Conservation (phyloP, 2,329 filamentous ascomycete genomes). For the Aspergillus flavus region DNA sequence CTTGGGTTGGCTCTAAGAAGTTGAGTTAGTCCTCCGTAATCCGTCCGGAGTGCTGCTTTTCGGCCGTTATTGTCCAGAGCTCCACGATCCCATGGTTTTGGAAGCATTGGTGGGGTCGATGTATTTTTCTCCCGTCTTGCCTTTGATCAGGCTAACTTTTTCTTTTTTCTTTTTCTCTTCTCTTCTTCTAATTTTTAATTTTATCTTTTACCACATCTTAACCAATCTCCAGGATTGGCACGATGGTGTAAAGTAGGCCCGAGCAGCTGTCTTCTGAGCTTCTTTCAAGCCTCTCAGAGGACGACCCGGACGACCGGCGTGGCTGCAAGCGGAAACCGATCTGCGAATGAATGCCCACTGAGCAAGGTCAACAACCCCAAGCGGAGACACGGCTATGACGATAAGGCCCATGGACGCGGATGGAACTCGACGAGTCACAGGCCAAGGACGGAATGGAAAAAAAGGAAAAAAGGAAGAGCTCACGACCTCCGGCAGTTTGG, state of each 20-base stretch:
- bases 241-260: background rate
- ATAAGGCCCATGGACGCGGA: constrained; percentile 26
- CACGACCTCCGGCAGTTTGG: constrained; percentile 8
- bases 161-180: constrained; percentile 10
- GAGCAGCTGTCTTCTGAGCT: background rate
- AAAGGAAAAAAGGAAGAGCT: constrained; percentile 9
- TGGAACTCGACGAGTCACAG: constrained; percentile 35
- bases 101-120: constrained; percentile 1
- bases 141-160: constrained; percentile 1
- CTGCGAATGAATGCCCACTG: constrained; percentile 23
- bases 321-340: constrained; percentile 26
- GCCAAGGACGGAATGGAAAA: constrained; percentile 19
- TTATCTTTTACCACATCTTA: background rate
- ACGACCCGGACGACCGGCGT: constrained; percentile 22
- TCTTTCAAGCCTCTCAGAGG: constrained; percentile 3
- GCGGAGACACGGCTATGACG: constrained; percentile 26
- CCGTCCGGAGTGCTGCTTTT: background rate
- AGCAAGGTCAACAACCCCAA: constrained; percentile 10
- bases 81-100: constrained; percentile 3
- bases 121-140: background rate
- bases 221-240: background rate
- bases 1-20: background rate
- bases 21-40: background rate
- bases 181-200: background rate
- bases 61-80: constrained; percentile 1